Conservation (phyloP, 768 basidiomycete species). For the Leccinum truebloodii region DNA sequence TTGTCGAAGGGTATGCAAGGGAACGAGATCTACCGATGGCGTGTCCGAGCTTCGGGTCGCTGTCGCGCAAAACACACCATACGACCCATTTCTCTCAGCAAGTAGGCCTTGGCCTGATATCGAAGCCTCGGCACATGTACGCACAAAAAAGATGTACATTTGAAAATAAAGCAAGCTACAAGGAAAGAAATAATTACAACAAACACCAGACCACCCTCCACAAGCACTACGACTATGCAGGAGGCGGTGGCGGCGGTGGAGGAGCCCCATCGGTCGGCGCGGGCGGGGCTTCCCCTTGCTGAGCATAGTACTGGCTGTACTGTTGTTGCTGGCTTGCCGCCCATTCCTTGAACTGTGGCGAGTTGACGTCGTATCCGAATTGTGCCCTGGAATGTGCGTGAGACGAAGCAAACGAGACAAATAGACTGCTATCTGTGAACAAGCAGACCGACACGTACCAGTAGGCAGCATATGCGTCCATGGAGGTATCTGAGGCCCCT, state of each 20-base stretch:
- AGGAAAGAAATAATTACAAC: constrained; percentile 25
- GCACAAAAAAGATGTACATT: constrained; percentile 30
- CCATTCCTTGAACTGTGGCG: constrained; percentile 81
- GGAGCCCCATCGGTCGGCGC: constrained; percentile 20
- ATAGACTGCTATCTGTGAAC: not conserved
- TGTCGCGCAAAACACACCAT: no score
- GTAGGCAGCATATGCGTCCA: constrained; percentile 60
- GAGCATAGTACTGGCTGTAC: constrained; percentile 73
- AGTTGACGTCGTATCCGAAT: constrained; percentile 86
- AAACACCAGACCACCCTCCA: constrained; percentile 1
- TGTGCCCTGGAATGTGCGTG: constrained; percentile 56
- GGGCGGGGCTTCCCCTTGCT: constrained; percentile 48
- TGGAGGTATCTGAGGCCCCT: constrained; percentile 41
- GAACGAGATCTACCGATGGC: no score
- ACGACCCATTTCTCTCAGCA: no score
- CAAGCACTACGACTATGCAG: constrained; percentile 18
- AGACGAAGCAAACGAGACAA: not conserved
- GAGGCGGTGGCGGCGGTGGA: constrained; percentile 26
- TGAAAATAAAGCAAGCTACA: constrained; percentile 34
- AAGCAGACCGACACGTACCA: constrained; percentile 46
- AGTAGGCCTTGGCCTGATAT: no score
- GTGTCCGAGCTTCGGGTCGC: no score
- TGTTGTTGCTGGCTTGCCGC: constrained; percentile 63
- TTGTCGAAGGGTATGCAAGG: no score
- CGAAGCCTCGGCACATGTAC: not conserved